Conservation (phyloP, 768 basidiomycete genomes). For the Baorangia bicolor region DNA sequence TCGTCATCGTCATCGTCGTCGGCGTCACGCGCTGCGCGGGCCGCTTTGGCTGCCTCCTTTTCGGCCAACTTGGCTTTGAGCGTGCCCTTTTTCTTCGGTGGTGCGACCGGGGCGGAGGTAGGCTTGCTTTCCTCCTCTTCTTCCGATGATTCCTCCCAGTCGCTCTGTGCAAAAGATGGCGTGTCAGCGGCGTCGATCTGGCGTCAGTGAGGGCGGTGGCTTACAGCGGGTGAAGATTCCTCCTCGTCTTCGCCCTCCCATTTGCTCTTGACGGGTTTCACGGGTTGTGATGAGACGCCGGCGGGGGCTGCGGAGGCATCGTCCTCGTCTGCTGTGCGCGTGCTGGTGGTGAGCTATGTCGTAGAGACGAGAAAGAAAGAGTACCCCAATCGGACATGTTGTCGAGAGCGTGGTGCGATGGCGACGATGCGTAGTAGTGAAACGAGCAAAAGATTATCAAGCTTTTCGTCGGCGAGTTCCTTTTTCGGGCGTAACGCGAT, state of each 20-base stretch:
- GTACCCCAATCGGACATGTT: conserved; percentile 51
- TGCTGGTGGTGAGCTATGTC: conserved; percentile 23
- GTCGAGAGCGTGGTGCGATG: background rate
- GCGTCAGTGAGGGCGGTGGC: conserved; percentile 27
- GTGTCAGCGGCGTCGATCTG: conserved; percentile 6
- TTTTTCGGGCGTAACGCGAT: conserved; percentile 1
- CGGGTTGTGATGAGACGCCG: conserved; percentile 16
- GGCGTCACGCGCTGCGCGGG: conserved; percentile 38
- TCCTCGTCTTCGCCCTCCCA: conserved; percentile 96
- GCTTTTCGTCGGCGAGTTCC: too few relatives aligned
- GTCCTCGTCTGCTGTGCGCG: conserved; percentile 38
- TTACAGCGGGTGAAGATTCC: conserved; percentile 70
- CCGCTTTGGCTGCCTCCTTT: conserved; percentile 77
- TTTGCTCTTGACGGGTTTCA: conserved; percentile 49
- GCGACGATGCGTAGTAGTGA: too few relatives aligned
- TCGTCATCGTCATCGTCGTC: conserved; percentile 34
- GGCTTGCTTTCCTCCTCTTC: conserved; percentile 64
- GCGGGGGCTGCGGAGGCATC: conserved; percentile 29
- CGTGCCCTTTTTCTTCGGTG: conserved; percentile 90
- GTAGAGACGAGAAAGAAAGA: background rate
- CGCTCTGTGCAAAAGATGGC: conserved; percentile 56
- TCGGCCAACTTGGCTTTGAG: conserved; percentile 90
- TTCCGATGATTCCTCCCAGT: conserved; percentile 88
- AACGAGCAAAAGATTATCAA: too few relatives aligned
- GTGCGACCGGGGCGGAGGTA: conserved; percentile 49